A percentile compares a stretch with the other conserved stretches of the same genome.
These are phyloP conservation scores for Rhynchosporium graminicola DNA, from an alignment of 2,329 filamentous ascomycete genomes.

Conservation along the genomic window DNA sequence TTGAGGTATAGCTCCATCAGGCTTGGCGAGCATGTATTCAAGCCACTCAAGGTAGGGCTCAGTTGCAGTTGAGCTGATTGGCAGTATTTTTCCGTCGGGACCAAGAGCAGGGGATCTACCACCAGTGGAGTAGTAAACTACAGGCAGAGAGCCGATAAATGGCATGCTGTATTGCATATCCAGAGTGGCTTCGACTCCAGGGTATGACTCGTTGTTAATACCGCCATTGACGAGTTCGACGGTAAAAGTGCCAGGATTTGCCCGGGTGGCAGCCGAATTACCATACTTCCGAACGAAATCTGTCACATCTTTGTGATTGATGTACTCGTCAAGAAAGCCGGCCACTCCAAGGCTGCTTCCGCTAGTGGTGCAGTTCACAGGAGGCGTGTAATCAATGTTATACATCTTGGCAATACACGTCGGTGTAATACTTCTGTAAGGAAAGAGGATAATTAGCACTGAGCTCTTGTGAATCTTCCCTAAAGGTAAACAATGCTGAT, in stretches of 20 bases:
- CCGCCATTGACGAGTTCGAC: constrained; percentile 42
- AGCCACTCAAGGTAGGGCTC: constrained; percentile 67
- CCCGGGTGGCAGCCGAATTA: constrained; percentile 44
- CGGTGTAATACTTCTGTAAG: constrained; percentile 31
- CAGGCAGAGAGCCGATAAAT: constrained; percentile 53
- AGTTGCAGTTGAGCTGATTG: constrained; percentile 51
- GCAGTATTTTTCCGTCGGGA: constrained; percentile 40
- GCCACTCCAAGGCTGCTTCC: constrained; percentile 65
- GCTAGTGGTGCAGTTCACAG: constrained; percentile 47
- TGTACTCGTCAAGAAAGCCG: constrained; percentile 44
- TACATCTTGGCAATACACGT: constrained; percentile 38
- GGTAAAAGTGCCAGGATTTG: constrained; percentile 42
- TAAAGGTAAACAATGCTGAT: background rate
- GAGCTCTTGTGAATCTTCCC: background rate
- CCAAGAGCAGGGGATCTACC: constrained; percentile 51
- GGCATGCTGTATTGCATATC: constrained; percentile 57
- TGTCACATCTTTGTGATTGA: constrained; percentile 43
- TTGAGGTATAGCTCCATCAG: constrained; percentile 53
- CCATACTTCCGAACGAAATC: constrained; percentile 48
- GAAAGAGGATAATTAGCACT: background rate
- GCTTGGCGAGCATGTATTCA: constrained; percentile 54
- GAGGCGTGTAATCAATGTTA: constrained; percentile 37
- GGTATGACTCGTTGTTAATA: constrained; percentile 49
- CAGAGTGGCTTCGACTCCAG: constrained; percentile 51
- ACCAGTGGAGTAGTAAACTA: constrained; percentile 56